Evolutionary conservation across 768 basidiomycete species (phyloP), one percentile per base, ranked within the genome.

Genomic region (Termitomyces sp.): DNA sequence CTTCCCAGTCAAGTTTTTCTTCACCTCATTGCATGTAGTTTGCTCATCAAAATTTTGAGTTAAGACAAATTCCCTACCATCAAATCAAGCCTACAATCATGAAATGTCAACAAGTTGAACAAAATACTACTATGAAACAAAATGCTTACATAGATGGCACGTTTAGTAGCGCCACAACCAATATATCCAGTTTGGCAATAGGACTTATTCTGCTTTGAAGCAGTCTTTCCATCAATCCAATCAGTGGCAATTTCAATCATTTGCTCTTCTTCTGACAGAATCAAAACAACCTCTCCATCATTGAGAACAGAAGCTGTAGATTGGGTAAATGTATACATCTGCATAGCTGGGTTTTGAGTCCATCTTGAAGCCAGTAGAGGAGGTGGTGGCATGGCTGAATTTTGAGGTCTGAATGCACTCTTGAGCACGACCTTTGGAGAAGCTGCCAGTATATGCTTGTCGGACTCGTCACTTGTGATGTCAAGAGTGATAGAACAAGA

Each of bases 11-110:
- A 69, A 42, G 24, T 64, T 56, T 1, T 56, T 47, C 30, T 54
- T 44, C 13, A 65, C 63, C 8, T 60, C 58, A 11, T 46, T 34
- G 2, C n/a, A 27, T 9, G 36, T 48, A 34, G 54, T 63, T 27
- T 48, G 45, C 6, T 55, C 36, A 36, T 63, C 61, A 22, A 52
- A 49, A 2, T 62, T 61, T 31, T 66, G 62, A 0, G 65, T 68
- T 0, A 70, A 27, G 2, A 65, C 65, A 62, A 66, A 67, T 61
- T 69, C 69, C 33, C 49, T 58, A n/a, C 52, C 59, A 36, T 18
- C 61, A 42, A 48, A 55, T 22, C 46, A 4, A 46, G 53, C 46
- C 58, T 58, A 47, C 5, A 45, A 18, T n/a, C n/a, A 51, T 61
- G 61, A 65, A 1, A 36, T 2, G 4, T 34, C n/a, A 36, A 41